phyloP scores from a whole-genome alignment of 306 rosid species.

The Prunus armeniaca region DNA sequence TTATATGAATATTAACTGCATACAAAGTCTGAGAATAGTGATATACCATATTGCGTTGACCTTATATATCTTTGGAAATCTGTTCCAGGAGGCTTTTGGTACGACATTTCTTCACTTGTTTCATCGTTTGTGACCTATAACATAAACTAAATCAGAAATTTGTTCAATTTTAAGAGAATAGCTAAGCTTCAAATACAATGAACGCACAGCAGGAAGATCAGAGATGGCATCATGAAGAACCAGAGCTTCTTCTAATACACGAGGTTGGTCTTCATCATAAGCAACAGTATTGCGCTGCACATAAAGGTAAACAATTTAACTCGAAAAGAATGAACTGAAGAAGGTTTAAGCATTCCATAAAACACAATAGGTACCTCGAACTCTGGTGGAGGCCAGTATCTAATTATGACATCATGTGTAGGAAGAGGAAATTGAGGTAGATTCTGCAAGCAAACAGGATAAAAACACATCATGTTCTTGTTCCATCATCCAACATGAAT shows the following conservation, averaged over 20 bases:
- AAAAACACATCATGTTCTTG: background rate
- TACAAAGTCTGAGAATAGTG: constrained; percentile 1
- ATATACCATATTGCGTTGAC: constrained; percentile 67
- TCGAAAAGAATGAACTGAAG: background rate
- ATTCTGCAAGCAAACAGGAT: constrained; percentile 40
- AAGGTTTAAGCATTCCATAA: constrained; percentile 1
- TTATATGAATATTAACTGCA: background rate
- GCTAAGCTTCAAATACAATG: constrained; percentile 18
- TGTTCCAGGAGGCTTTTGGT: constrained; percentile 72
- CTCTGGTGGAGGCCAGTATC: constrained; percentile 80
- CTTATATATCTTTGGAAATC: constrained; percentile 83
- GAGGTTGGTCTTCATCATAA: constrained; percentile 80
- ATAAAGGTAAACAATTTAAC: constrained; percentile 26
- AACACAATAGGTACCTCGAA: constrained; percentile 58
- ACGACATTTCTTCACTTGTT: constrained; percentile 59
- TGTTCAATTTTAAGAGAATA: constrained; percentile 17
- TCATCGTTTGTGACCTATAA: constrained; percentile 59
- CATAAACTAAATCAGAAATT: constrained; percentile 18
- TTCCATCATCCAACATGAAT: background rate
- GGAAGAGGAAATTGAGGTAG: constrained; percentile 93
- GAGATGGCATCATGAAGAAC: constrained; percentile 90
- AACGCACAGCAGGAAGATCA: constrained; percentile 77
- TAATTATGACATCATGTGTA: constrained; percentile 79
- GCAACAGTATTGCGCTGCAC: constrained; percentile 87
- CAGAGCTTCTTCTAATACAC: constrained; percentile 59